These are phyloP conservation scores for Silene uniflora DNA, from an alignment of 148 eudicot genomes.

Conservation along the genomic window DNA sequence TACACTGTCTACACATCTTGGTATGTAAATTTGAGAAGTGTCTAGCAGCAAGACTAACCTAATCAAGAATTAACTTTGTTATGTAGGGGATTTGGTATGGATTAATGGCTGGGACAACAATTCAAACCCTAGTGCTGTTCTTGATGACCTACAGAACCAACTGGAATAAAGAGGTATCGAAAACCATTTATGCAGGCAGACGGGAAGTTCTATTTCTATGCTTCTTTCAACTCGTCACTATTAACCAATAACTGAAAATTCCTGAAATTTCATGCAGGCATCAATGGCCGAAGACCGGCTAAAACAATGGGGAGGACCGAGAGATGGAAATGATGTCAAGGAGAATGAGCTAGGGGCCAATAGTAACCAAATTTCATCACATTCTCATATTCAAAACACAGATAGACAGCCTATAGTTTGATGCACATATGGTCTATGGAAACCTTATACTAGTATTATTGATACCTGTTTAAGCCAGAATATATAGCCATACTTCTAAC, in stretches of 20 bases:
- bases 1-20: too few species aligned
- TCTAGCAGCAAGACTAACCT: too few species aligned
- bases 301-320: slow-evolving; percentile 14
- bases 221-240: neutral
- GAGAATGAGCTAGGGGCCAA: neutral
- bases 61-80: neutral
- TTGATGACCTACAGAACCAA: slow-evolving; percentile 12
- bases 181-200: neutral
- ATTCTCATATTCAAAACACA: slow-evolving; percentile 3
- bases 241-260: neutral
- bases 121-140: slow-evolving; percentile 12
- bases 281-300: slow-evolving; percentile 14
- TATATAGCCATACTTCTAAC: neutral
- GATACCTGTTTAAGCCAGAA: neutral
- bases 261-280: slow-evolving; percentile 4
- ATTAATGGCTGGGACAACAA: slow-evolving; percentile 11
- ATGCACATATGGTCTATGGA: neutral
- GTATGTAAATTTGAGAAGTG: neutral
- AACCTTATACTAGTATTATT: neutral
- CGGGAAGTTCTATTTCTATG: neutral
- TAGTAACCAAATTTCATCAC: neutral
- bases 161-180: slow-evolving; percentile 14
- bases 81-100: slow-evolving; percentile 18
- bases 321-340: slow-evolving; percentile 7
- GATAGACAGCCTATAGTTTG: slow-evolving; percentile 1